Percentiles rank a stretch among this genome's conserved stretches.
phyloP scores from a whole-genome alignment of 768 basidiomycete genomes.

The Boletus eberwhitei region DNA sequence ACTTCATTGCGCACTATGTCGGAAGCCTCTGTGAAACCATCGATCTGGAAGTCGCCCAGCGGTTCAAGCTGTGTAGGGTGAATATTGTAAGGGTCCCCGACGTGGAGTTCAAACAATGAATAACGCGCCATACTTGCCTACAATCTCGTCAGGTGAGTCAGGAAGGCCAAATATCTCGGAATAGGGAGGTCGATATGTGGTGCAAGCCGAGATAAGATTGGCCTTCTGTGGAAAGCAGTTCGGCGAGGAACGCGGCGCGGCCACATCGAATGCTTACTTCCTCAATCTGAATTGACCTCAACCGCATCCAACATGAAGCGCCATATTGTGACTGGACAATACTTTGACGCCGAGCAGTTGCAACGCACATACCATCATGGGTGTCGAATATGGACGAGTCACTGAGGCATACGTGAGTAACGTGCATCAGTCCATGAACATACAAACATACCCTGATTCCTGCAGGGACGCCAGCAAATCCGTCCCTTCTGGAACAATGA shows the following conservation, averaged over 20 bases:
- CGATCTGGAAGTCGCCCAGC: constrained; percentile 53
- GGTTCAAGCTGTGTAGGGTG: constrained; percentile 36
- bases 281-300: constrained; percentile 19
- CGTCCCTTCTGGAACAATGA: constrained; percentile 44
- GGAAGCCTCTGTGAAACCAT: constrained; percentile 44
- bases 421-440: neutral
- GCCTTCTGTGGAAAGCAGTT: constrained; percentile 12
- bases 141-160: constrained; percentile 11
- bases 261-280: constrained; percentile 13
- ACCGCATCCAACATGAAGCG: constrained; percentile 19
- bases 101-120: constrained; percentile 26
- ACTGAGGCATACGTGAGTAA: constrained; percentile 33
- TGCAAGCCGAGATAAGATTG: constrained; percentile 44
- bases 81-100: constrained; percentile 20
- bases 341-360: constrained; percentile 15
- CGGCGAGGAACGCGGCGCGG: neutral
- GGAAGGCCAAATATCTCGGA: constrained; percentile 21
- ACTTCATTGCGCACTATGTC: constrained; percentile 43
- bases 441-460: constrained; percentile 54
- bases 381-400: constrained; percentile 51
- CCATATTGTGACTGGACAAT: constrained; percentile 1
- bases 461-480: constrained; percentile 52
- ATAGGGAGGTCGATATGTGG: constrained; percentile 29
- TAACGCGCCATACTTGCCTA: constrained; percentile 9
- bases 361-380: constrained; percentile 46